Evolutionary conservation across 331 rosid species (phyloP), one percentile per base, ranked within the genome.

Genomic region (Quercus lobata): DNA sequence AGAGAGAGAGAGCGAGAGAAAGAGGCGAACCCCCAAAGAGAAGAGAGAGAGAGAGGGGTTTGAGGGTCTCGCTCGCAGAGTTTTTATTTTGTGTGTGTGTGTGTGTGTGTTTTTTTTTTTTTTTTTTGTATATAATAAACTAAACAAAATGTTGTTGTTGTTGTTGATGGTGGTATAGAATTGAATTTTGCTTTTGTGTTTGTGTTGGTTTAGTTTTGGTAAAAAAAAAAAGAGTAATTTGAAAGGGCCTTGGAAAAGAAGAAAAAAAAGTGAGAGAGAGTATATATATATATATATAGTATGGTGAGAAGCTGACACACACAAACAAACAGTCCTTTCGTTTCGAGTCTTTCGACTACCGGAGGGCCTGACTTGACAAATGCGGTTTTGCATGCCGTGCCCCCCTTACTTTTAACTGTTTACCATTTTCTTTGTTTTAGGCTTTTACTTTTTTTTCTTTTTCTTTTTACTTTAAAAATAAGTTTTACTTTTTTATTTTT

Each of bases 1-100:
- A 32, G 32, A 72, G 76, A 73, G 74, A 76, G 76, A 25, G 27
- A 25, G 2, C 27, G 27, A 32, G 32, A 72, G 76, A 73, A 71
- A 76, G 76, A 83, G 82, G 76, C 73, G 89, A 85, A 79, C 82
- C 92, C 85, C 87, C 69, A 57, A 73, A 34, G 62, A 68, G 49
- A 69, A 27, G 30, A 56, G 19, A 16, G 74, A 16, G 74, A 35
- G 63, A 32, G 66, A 54, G 81, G 81, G 81, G 76, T 30, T 75
- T 57, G 82, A 71, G 80, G 60, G 84, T 85, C 83, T 87, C 81
- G 49, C 49, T 41, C 49, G 49, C 49, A 41, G 49, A 41, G 49
- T 41, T 41, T 9, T 8, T 41, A 41, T 41, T 41, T 41, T 41
- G 49, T 57, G 73, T 49, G 77, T 66, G 34, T 49, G 77, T 66